A percentile compares a stretch with the other conserved stretches of the same genome.
Conservation (phyloP, 2,329 filamentous ascomycete genomes). For the Fusarium sp. region DNA sequence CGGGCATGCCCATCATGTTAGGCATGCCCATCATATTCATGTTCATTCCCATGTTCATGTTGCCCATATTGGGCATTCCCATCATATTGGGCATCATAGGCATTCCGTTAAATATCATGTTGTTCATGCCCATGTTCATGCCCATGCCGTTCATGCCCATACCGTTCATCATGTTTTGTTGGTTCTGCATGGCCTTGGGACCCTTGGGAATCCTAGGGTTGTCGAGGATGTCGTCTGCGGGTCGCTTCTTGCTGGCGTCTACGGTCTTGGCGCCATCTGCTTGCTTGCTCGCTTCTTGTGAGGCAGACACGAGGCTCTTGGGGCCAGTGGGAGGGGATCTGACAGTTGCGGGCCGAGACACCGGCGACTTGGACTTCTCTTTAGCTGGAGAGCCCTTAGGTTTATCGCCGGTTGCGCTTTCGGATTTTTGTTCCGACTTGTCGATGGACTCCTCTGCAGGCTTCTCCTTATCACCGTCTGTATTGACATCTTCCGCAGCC, state of each 20-base stretch:
- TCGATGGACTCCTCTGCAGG: slow-evolving; percentile 50
- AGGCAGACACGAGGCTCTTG: slow-evolving; percentile 37
- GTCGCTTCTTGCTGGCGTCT: slow-evolving; percentile 74
- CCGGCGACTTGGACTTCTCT: slow-evolving; percentile 51
- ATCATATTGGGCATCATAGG: slow-evolving; percentile 55
- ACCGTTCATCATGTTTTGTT: slow-evolving; percentile 59
- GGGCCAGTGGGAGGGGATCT: slow-evolving; percentile 46
- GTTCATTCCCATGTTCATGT: slow-evolving; percentile 51
- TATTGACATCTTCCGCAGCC: slow-evolving; percentile 33
- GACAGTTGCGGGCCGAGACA: slow-evolving; percentile 33
- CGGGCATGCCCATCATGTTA: slow-evolving; percentile 49
- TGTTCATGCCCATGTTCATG: slow-evolving; percentile 51
- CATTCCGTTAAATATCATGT: slow-evolving; percentile 55
- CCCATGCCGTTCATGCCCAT: slow-evolving; percentile 59
- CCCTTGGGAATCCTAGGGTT: slow-evolving; percentile 72
- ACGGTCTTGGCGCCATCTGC: slow-evolving; percentile 45
- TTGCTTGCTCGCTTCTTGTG: slow-evolving; percentile 52
- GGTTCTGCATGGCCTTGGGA: slow-evolving; percentile 70
- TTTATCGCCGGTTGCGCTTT: slow-evolving; percentile 33
- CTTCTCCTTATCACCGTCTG: slow-evolving; percentile 36
- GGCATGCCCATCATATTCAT: slow-evolving; percentile 47
- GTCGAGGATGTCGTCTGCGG: slow-evolving; percentile 75
- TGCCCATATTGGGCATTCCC: slow-evolving; percentile 49
- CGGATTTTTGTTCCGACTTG: slow-evolving; percentile 51
- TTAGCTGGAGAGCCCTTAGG: slow-evolving; percentile 36